phyloP scores from a whole-genome alignment of 805 yeast genomes.

The Hanseniaspora lindneri region DNA sequence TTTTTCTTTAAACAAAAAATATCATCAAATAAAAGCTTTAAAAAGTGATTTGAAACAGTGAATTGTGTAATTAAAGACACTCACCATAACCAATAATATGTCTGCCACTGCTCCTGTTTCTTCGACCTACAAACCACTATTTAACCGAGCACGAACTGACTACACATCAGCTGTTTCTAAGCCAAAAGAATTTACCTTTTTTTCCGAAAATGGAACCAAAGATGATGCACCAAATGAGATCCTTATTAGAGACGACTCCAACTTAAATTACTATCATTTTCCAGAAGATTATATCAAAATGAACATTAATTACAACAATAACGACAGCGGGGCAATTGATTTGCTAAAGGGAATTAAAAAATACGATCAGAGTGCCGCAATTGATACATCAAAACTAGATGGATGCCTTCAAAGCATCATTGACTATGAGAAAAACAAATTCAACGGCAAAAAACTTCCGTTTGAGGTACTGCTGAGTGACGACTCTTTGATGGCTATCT shows the following conservation, averaged over 20 bases:
- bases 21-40: too few relatives aligned
- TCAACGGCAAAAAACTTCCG: conserved; percentile 32
- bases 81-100: too few relatives aligned
- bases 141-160: conserved; percentile 35
- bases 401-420: conserved; percentile 47
- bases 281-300: conserved; percentile 63
- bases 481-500: conserved; percentile 43
- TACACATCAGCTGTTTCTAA: conserved; percentile 62
- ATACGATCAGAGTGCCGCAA: conserved; percentile 43
- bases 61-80: too few relatives aligned
- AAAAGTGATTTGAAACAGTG: too few relatives aligned
- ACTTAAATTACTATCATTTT: conserved; percentile 62
- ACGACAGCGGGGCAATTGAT: conserved; percentile 31
- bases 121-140: conserved; percentile 20
- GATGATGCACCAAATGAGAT: conserved; percentile 19
- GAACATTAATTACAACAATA: conserved; percentile 39
- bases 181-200: conserved; percentile 71
- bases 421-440: conserved; percentile 39
- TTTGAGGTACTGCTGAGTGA: conserved; percentile 10
- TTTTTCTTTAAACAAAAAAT: too few relatives aligned
- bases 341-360: conserved; percentile 9
- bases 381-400: conserved; percentile 31
- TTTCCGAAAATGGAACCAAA: conserved; percentile 37
- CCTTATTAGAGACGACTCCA: conserved; percentile 39
- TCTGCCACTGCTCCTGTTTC: neutral